phyloP scores from a whole-genome alignment of 495 filamentous ascomycete genomes.

The Rhypophila decipiens region DNA sequence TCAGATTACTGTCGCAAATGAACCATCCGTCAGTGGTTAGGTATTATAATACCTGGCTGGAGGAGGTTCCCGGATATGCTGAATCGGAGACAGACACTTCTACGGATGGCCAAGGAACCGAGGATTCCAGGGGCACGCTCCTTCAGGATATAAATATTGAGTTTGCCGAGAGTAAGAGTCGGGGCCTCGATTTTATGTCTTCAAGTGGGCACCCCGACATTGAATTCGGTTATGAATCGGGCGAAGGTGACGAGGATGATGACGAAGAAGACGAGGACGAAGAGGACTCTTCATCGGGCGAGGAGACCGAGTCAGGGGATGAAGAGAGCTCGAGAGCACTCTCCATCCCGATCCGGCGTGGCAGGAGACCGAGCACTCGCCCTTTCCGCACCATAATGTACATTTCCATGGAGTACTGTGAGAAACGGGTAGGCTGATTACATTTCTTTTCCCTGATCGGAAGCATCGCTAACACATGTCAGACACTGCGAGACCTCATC shows the following conservation, averaged over 20 bases:
- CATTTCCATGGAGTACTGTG: slow-evolving; percentile 89
- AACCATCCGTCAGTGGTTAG: slow-evolving; percentile 95
- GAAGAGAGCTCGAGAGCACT: background rate
- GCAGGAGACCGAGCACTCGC: slow-evolving; percentile 26
- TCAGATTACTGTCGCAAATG: slow-evolving; percentile 79
- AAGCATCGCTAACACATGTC: background rate
- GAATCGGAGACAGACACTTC: slow-evolving; percentile 54
- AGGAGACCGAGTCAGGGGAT: slow-evolving; percentile 16
- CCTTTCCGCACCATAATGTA: slow-evolving; percentile 39
- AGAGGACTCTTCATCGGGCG: slow-evolving; percentile 16
- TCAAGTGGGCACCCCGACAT: slow-evolving; percentile 75
- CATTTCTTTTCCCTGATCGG: slow-evolving; percentile 1
- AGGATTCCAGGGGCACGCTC: slow-evolving; percentile 12
- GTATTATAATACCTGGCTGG: slow-evolving; percentile 92
- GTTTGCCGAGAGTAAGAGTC: slow-evolving; percentile 62
- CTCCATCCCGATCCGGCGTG: background rate
- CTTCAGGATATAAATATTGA: slow-evolving; percentile 45
- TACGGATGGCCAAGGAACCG: slow-evolving; percentile 41
- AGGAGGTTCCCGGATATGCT: slow-evolving; percentile 56
- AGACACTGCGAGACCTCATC: slow-evolving; percentile 90
- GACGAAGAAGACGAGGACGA: slow-evolving; percentile 27
- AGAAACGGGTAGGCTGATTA: slow-evolving; percentile 60
- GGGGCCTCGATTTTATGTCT: slow-evolving; percentile 90
- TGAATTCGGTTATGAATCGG: slow-evolving; percentile 71
- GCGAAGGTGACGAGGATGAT: slow-evolving; percentile 40